Evolutionary conservation across 805 yeast genomes (phyloP), one percentile per base, ranked within the genome.

Genomic region (Metschnikowia hibisci): DNA sequence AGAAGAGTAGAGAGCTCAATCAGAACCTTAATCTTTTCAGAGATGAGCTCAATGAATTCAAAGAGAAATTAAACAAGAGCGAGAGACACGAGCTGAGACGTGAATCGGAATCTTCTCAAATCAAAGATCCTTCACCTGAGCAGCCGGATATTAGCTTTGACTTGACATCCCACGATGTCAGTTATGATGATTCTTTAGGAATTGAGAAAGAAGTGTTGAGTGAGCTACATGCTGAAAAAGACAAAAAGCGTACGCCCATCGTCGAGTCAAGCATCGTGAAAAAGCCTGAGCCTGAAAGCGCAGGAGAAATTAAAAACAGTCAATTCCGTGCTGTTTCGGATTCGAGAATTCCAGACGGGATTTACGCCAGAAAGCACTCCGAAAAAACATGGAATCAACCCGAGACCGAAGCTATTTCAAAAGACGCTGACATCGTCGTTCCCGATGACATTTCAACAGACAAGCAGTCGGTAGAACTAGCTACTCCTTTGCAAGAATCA

Each of bases 31-130:
- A 69, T 43, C 50, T 70, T 45, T 58, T 70, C 41, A 48, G 75
- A 39, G 58, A 63, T 20, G 76, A 70, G 47, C 69, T 70, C 47
- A 69, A 70, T 47, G 74, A 70, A 44, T 70, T 70, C 47, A 70
- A 69, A 41, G 74, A 69, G 42, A 67, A 71, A 42, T 58, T 70
- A 46, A 60, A 61, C 30, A 57, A 53, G 32, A 46, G 51, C 8
- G 70, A 65, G 22, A 40, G 48, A 27, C 12, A 32, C 14, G 41
- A 36, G 22, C 14, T 15, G n/a, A 11, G 13, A 6, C 25, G n/a
- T 22, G 26, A 23, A 8, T 8, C 28, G 32, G 16, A n/a, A 15
- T 16, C 8, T 14, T n/a, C n/a, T 7, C 23, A 38, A 18, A 28
- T 4, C 4, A 27, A 29, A n/a, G 26, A 27, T 6, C 14, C 20